Evolutionary conservation across 768 basidiomycete species (phyloP).

Genomic region (Pisolithus orientalis): DNA sequence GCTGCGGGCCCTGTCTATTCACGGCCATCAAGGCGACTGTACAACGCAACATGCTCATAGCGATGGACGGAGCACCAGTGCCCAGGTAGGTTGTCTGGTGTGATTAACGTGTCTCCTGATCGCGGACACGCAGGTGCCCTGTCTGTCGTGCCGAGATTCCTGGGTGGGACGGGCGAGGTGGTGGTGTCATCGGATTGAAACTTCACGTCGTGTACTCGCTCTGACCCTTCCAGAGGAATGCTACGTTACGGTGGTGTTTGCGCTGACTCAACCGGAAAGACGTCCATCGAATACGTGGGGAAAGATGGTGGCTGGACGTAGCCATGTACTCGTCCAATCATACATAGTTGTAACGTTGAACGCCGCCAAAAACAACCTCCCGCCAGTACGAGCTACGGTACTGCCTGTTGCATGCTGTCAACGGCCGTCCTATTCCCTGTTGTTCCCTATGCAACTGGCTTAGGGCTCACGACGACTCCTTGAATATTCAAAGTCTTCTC

Average conservation of each 20-base stretch:
- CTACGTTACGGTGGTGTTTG: background rate
- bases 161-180: conserved; percentile 67
- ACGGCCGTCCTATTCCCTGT: too few species aligned
- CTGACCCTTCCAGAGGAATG: background rate
- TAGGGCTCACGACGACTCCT: too few species aligned
- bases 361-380: too few species aligned
- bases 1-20: conserved; percentile 73
- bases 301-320: too few species aligned
- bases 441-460: too few species aligned
- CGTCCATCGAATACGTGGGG: too few species aligned
- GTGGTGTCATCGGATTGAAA: conserved; percentile 60
- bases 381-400: too few species aligned
- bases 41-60: conserved; percentile 36
- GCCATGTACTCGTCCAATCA: too few species aligned
- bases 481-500: too few species aligned
- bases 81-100: conserved; percentile 30
- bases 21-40: conserved; percentile 61
- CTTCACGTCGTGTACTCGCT: conserved; percentile 27
- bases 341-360: too few species aligned
- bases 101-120: background rate
- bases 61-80: conserved; percentile 25
- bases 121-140: conserved; percentile 43
- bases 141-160: conserved; percentile 63
- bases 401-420: too few species aligned
- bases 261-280: too few species aligned